Evolutionary conservation across 352 stramenopile species (phyloP).

Genomic region (Phytopythium sindhum): DNA sequence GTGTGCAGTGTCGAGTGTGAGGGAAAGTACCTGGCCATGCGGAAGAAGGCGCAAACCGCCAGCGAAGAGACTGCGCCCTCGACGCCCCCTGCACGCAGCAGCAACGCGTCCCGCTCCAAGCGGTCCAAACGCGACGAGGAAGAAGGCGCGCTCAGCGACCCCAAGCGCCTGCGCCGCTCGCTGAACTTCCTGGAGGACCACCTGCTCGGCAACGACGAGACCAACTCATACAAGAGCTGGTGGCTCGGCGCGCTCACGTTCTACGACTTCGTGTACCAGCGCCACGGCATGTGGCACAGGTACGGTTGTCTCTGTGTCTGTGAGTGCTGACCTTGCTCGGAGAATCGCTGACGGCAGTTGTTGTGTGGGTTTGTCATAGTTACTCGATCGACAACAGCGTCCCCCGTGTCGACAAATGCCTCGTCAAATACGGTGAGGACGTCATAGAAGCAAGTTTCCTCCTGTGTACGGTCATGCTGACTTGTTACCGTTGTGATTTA

Average conservation of each 20-base stretch:
- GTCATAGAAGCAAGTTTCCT: background rate
- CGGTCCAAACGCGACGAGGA: slow-evolving; percentile 27
- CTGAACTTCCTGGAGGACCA: slow-evolving; percentile 79
- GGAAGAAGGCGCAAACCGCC: slow-evolving; percentile 32
- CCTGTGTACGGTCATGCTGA: background rate
- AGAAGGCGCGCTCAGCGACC: slow-evolving; percentile 21
- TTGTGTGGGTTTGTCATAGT: slow-evolving; percentile 10
- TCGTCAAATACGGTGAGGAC: slow-evolving; percentile 70
- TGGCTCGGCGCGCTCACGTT: slow-evolving; percentile 79
- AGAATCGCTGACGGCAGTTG: background rate
- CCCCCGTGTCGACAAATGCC: slow-evolving; percentile 60
- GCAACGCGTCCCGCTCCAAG: slow-evolving; percentile 26
- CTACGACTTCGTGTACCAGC: slow-evolving; percentile 86
- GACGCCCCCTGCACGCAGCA: slow-evolving; percentile 8
- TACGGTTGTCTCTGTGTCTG: background rate
- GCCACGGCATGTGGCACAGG: slow-evolving; percentile 83
- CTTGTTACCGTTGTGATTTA: slow-evolving; percentile 13
- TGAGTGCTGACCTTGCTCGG: background rate
- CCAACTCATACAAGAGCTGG: slow-evolving; percentile 84
- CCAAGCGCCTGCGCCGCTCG: slow-evolving; percentile 43
- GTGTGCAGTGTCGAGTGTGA: slow-evolving; percentile 76
- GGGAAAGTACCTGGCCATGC: slow-evolving; percentile 32
- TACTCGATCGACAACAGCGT: slow-evolving; percentile 72
- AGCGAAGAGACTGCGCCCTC: slow-evolving; percentile 5
- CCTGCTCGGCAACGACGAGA: slow-evolving; percentile 60